Evolutionary conservation across 345 rosid genomes (phyloP).

Genomic region (Acer saccharum): DNA sequence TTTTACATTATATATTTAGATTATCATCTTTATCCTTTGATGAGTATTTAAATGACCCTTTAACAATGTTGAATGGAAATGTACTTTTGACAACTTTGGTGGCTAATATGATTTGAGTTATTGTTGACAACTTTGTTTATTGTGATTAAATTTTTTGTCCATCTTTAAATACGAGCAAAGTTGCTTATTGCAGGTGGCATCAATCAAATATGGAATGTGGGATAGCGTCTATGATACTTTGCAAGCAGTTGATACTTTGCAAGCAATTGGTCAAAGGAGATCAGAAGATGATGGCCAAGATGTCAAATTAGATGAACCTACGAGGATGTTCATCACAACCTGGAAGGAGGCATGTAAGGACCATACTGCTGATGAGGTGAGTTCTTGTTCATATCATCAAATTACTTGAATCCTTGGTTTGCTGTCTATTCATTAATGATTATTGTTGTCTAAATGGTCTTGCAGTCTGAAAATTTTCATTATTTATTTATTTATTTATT

Average conservation of each 20-base stretch:
- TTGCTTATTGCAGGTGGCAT: constrained; percentile 57
- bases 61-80: not conserved
- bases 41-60: not conserved
- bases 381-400: too few relatives aligned
- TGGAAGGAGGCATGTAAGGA: too few relatives aligned
- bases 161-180: constrained; percentile 9
- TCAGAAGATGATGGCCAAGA: too few relatives aligned
- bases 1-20: not conserved
- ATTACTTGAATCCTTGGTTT: too few relatives aligned
- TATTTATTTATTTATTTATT: too few relatives aligned
- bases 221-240: constrained; percentile 80
- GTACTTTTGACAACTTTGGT: not conserved
- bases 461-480: too few relatives aligned
- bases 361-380: too few relatives aligned
- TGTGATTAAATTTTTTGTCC: not conserved
- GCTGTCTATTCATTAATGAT: too few relatives aligned
- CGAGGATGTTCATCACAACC: too few relatives aligned
- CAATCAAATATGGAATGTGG: constrained; percentile 80
- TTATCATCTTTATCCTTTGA: not conserved
- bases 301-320: too few relatives aligned
- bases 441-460: too few relatives aligned
- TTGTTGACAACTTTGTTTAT: constrained; percentile 6
- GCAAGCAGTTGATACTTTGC: constrained; percentile 44
- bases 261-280: too few relatives aligned
- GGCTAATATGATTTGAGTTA: not conserved